Percentiles rank a stretch among this genome's conserved stretches.
phyloP scores from a whole-genome alignment of 768 basidiomycete genomes.

The Macrolepiota fuliginosa region DNA sequence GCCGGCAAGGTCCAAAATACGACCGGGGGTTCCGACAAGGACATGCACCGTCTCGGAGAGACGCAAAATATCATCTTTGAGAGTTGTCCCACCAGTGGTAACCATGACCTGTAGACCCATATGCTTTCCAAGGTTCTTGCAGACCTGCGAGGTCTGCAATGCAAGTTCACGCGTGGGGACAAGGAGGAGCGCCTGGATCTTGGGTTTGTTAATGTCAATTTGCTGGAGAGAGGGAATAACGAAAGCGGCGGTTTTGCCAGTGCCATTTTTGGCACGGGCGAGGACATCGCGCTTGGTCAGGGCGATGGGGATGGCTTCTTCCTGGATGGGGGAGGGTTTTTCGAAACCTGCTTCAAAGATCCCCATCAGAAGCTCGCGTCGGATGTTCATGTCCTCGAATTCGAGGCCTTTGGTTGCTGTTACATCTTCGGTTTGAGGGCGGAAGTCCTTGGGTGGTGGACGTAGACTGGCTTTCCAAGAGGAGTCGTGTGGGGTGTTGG shows the following conservation, averaged over 20 bases:
- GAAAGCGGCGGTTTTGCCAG: constrained; percentile 98
- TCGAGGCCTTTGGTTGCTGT: constrained; percentile 90
- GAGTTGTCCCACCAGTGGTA: constrained; percentile 95
- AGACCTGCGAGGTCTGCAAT: constrained; percentile 97
- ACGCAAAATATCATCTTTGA: constrained; percentile 97
- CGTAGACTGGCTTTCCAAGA: constrained; percentile 79
- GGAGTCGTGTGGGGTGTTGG: constrained; percentile 27
- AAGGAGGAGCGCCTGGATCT: constrained; percentile 95
- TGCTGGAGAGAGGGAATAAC: constrained; percentile 96
- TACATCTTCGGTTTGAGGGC: constrained; percentile 98
- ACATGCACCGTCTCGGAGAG: constrained; percentile 90
- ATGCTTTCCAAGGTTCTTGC: constrained; percentile 95
- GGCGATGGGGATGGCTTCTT: constrained; percentile 96
- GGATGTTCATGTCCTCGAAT: constrained; percentile 92
- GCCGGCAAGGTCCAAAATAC: constrained; percentile 91
- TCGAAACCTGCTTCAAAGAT: constrained; percentile 99
- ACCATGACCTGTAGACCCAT: constrained; percentile 98
- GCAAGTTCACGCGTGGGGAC: constrained; percentile 99
- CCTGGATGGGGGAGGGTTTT: constrained; percentile 96
- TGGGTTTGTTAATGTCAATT: constrained; percentile 75
- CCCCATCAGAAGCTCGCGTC: constrained; percentile 97
- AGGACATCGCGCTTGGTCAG: constrained; percentile 92
- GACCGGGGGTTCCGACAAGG: constrained; percentile 94
- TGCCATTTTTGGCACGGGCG: constrained; percentile 95
- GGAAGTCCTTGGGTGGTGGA: constrained; percentile 84